Conservation (phyloP, 305 asterid species). For the Nicotiana rustica region DNA sequence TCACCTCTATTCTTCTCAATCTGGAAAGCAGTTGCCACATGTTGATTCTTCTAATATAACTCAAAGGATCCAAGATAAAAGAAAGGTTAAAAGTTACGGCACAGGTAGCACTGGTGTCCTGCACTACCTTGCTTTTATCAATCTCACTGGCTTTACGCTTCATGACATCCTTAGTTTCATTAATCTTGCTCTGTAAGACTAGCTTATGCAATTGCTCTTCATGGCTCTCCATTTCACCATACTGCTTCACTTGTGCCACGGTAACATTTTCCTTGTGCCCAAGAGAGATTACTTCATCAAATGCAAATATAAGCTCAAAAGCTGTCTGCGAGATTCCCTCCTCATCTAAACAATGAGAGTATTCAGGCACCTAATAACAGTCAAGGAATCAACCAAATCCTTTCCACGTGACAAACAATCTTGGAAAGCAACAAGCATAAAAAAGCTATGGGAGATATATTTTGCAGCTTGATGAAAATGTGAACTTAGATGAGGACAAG, state of each 20-base stretch:
- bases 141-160: conserved; percentile 87
- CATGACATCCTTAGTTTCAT: conserved; percentile 87
- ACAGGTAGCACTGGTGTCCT: conserved; percentile 18
- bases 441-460: background rate
- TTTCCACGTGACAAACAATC: background rate
- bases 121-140: conserved; percentile 81
- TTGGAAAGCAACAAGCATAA: background rate
- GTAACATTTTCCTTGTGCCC: conserved; percentile 92
- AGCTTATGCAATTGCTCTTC: conserved; percentile 86
- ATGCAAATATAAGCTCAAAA: conserved; percentile 83
- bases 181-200: conserved; percentile 80
- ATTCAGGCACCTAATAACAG: conserved; percentile 75
- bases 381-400: conserved; percentile 47
- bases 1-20: conserved; percentile 70
- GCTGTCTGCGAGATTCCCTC: conserved; percentile 79
- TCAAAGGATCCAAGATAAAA: conserved; percentile 16
- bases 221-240: conserved; percentile 94
- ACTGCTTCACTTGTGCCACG: conserved; percentile 92
- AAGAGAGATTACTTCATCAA: conserved; percentile 86
- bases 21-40: conserved; percentile 40
- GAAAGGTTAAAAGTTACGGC: background rate
- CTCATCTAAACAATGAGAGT: conserved; percentile 81
- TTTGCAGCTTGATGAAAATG: conserved; percentile 16
- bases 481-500: background rate
- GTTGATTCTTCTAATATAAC: background rate